These are phyloP conservation scores for Clonostachys sp. DNA, from an alignment of 2,329 filamentous ascomycete genomes.

Conservation along the genomic window DNA sequence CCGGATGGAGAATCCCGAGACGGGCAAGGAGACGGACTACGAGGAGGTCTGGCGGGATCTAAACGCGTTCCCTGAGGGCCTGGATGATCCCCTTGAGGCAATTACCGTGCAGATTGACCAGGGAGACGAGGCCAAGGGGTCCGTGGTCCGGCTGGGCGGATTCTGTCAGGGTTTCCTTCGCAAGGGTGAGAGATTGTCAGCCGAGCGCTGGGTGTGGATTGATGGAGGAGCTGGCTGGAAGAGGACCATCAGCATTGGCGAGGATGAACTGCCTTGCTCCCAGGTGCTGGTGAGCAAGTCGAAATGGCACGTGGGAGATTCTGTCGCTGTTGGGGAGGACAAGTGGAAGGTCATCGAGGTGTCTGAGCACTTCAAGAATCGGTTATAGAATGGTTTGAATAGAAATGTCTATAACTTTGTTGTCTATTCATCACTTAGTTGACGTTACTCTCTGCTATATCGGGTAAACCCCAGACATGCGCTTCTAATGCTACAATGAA, in stretches of 20 bases:
- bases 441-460: no score
- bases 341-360: neutral
- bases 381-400: no score
- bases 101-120: slow-evolving; percentile 7
- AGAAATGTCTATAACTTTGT: no score
- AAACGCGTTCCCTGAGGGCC: slow-evolving; percentile 14
- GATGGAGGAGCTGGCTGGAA: slow-evolving; percentile 21
- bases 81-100: slow-evolving; percentile 1
- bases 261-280: slow-evolving; percentile 24
- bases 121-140: slow-evolving; percentile 29
- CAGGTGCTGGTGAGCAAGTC: slow-evolving; percentile 8
- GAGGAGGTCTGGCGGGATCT: slow-evolving; percentile 63
- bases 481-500: no score
- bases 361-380: no score
- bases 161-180: slow-evolving; percentile 53
- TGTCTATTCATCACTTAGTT: no score
- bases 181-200: slow-evolving; percentile 30
- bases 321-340: neutral
- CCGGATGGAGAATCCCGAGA: slow-evolving; percentile 52
- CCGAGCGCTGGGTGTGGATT: slow-evolving; percentile 51
- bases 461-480: no score
- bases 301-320: neutral
- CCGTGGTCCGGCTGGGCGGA: slow-evolving; percentile 48
- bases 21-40: slow-evolving; percentile 46
- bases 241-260: slow-evolving; percentile 26